These are phyloP conservation scores for Hippophae rhamnoides DNA, from an alignment of 306 rosid genomes.

Conservation along the genomic window DNA sequence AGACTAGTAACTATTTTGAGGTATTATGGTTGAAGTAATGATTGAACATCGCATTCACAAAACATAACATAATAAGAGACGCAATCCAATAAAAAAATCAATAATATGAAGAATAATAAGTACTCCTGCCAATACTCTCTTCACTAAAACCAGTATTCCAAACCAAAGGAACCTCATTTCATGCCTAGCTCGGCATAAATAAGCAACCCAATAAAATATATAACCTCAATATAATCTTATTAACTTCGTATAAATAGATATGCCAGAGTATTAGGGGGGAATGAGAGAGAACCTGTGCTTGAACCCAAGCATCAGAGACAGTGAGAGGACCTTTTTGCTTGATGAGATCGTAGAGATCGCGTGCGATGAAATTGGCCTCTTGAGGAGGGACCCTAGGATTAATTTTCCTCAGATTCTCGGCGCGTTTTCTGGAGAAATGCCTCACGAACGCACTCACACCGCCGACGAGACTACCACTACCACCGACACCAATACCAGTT, in stretches of 20 bases:
- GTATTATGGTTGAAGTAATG: no score
- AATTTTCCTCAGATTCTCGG: conserved; percentile 41
- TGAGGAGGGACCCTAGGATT: conserved; percentile 36
- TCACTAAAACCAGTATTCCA: no score
- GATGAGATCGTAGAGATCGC: conserved; percentile 34
- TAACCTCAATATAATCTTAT: no score
- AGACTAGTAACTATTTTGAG: no score
- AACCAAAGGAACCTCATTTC: no score
- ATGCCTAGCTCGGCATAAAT: no score
- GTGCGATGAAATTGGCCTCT: conserved; percentile 40
- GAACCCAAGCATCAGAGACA: conserved; percentile 39
- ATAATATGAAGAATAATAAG: no score
- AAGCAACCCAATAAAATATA: no score
- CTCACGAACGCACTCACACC: conserved; percentile 17
- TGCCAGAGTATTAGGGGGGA: background rate
- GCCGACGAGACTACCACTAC: background rate
- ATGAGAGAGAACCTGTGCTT: conserved; percentile 22
- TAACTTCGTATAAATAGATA: background rate
- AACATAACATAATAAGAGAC: no score
- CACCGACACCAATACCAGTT: background rate
- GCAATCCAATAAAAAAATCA: no score
- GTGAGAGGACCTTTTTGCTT: conserved; percentile 35
- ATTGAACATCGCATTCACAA: no score
- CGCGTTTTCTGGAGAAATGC: conserved; percentile 37
- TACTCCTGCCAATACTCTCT: no score